Conservation (phyloP, 2,329 filamentous ascomycete species). For the Calonectria pseudoturangicola region DNA sequence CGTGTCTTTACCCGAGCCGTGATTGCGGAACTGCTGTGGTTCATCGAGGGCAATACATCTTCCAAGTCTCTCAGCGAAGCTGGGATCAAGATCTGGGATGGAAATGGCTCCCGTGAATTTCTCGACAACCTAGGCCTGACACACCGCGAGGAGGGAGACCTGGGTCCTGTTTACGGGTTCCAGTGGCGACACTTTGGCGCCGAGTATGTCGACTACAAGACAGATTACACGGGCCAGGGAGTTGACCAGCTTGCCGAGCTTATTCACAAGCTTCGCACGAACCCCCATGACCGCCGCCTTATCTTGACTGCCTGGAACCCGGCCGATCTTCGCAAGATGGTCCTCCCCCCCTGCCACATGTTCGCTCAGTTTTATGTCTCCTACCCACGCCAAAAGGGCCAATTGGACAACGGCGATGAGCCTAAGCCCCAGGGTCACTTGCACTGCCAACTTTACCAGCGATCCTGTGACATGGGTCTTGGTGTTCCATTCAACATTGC, state of each 20-base stretch:
- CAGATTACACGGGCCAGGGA: slow-evolving; percentile 91
- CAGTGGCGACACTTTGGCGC: slow-evolving; percentile 99
- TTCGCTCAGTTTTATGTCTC: slow-evolving; percentile 97
- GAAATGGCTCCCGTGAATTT: slow-evolving; percentile 93
- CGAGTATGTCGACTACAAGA: slow-evolving; percentile 84
- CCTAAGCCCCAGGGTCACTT: slow-evolving; percentile 78
- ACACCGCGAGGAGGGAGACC: slow-evolving; percentile 89
- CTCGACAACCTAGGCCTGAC: slow-evolving; percentile 89
- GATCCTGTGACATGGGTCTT: slow-evolving; percentile 96
- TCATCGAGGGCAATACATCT: slow-evolving; percentile 89
- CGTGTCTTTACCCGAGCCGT: slow-evolving; percentile 95
- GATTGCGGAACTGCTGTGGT: slow-evolving; percentile 96
- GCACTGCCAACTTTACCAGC: slow-evolving; percentile 93
- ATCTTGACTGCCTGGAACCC: slow-evolving; percentile 97
- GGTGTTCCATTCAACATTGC: slow-evolving; percentile 99
- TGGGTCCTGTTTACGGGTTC: slow-evolving; percentile 98
- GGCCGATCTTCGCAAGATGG: slow-evolving; percentile 89
- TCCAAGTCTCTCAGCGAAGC: slow-evolving; percentile 84
- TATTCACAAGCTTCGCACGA: slow-evolving; percentile 88
- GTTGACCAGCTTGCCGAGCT: slow-evolving; percentile 95
- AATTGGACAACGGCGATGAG: slow-evolving; percentile 51
- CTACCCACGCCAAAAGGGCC: slow-evolving; percentile 70
- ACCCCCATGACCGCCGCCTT: slow-evolving; percentile 91
- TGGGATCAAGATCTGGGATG: slow-evolving; percentile 98
- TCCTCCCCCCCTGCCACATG: slow-evolving; percentile 96